Conservation (phyloP, 495 filamentous ascomycete species). For the Xylaria intraflava region DNA sequence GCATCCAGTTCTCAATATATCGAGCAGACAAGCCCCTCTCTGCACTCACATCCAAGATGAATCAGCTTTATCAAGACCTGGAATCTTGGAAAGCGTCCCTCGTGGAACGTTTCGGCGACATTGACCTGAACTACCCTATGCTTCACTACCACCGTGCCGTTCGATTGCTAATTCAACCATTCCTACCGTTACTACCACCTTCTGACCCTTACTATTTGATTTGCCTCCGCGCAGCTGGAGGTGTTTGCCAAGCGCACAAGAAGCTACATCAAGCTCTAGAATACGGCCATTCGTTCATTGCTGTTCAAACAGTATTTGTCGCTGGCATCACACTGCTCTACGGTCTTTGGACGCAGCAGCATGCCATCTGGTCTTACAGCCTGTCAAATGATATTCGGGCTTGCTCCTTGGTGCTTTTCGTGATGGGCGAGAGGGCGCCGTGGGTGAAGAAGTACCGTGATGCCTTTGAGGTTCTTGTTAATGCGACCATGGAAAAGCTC, state of each 20-base stretch:
- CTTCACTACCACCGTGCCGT: conserved; percentile 49
- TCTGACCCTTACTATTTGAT: conserved; percentile 46
- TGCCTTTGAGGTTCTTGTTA: conserved; percentile 47
- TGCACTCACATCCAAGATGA: conserved; percentile 42
- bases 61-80: conserved; percentile 42
- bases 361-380: conserved; percentile 44
- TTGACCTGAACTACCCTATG: conserved; percentile 41
- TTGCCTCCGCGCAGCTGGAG: conserved; percentile 44
- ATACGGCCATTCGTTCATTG: conserved; percentile 51
- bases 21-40: conserved; percentile 45
- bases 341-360: conserved; percentile 41
- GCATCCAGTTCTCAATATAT: conserved; percentile 50
- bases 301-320: conserved; percentile 51
- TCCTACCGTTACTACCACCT: conserved; percentile 42
- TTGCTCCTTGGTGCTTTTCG: conserved; percentile 48
- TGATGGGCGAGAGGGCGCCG: conserved; percentile 48
- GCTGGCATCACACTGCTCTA: conserved; percentile 49
- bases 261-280: conserved; percentile 42
- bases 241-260: conserved; percentile 51
- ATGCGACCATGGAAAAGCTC: conserved; percentile 49
- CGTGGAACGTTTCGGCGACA: conserved; percentile 33
- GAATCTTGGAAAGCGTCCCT: conserved; percentile 48
- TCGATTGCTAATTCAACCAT: conserved; percentile 46
- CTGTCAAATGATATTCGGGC: conserved; percentile 51
- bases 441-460: conserved; percentile 51